A percentile compares a stretch with the other conserved stretches of the same genome.
Conservation (phyloP, 2,329 filamentous ascomycete species). For the Sporothrix sp. region DNA sequence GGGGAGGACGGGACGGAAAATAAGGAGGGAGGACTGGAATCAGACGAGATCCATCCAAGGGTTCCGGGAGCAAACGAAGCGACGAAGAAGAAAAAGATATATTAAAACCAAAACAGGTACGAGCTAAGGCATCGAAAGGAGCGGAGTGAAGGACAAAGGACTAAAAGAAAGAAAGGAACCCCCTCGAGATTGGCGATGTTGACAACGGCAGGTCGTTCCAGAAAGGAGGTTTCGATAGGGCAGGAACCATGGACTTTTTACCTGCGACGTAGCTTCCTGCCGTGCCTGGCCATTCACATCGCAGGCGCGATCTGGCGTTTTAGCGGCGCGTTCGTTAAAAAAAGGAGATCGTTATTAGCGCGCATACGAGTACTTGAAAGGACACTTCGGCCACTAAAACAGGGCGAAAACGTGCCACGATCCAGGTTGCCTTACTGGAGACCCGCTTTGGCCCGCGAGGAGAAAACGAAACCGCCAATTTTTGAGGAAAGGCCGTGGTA, state of each 20-base stretch:
- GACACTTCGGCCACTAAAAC: background rate
- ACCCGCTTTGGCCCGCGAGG: too few relatives aligned
- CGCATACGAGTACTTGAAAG: too few relatives aligned
- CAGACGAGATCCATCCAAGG: background rate
- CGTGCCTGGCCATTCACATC: constrained; percentile 9
- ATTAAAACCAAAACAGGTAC: background rate
- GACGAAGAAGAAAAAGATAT: background rate
- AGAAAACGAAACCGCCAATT: too few relatives aligned
- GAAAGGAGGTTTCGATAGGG: constrained; percentile 1
- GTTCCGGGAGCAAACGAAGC: background rate
- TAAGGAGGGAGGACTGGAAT: background rate
- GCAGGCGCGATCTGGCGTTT: constrained; percentile 7
- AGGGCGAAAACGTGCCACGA: constrained; percentile 5
- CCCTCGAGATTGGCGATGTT: background rate
- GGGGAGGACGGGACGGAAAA: background rate
- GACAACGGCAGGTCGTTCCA: background rate
- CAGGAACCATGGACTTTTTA: background rate
- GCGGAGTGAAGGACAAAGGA: background rate
- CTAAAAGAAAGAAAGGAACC: background rate
- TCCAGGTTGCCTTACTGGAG: constrained; percentile 6
- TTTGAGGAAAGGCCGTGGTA: too few relatives aligned
- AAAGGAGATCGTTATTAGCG: too few relatives aligned
- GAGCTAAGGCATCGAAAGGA: background rate
- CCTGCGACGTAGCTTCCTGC: background rate
- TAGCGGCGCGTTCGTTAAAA: background rate